Evolutionary conservation across 2,329 filamentous ascomycete species (phyloP).

Genomic region (Trichoderma sp.): DNA sequence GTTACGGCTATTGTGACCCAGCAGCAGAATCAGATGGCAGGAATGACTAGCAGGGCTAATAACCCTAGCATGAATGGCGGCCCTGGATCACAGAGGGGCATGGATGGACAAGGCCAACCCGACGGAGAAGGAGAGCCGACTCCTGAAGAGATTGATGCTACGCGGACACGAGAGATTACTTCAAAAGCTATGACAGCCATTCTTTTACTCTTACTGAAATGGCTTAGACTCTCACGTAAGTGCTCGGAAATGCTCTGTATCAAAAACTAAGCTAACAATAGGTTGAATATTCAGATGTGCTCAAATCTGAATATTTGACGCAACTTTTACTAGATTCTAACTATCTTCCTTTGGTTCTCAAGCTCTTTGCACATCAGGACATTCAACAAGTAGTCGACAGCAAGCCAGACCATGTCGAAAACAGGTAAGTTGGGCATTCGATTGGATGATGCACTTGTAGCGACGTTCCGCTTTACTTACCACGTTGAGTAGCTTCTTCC

Average conservation of each 20-base stretch:
- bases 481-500: conserved; percentile 70
- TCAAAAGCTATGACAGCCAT: conserved; percentile 91
- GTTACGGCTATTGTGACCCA: conserved; percentile 78
- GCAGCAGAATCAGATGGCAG: conserved; percentile 43
- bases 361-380: conserved; percentile 92
- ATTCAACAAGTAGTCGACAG: conserved; percentile 87
- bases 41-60: conserved; percentile 42
- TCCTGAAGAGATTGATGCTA: conserved; percentile 77
- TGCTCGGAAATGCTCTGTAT: conserved; percentile 9
- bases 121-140: conserved; percentile 51
- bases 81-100: conserved; percentile 36
- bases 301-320: conserved; percentile 95
- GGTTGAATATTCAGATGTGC: conserved; percentile 64
- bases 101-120: conserved; percentile 38
- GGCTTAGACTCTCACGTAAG: conserved; percentile 93
- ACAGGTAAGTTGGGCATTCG: conserved; percentile 59
- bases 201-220: conserved; percentile 85
- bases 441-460: background rate
- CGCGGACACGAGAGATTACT: conserved; percentile 81
- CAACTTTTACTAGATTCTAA: conserved; percentile 93
- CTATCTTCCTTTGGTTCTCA: conserved; percentile 88
- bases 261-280: background rate
- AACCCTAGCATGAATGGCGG: conserved; percentile 47
- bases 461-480: background rate
- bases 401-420: conserved; percentile 77